Evolutionary conservation across 768 basidiomycete genomes (phyloP), one percentile per base, ranked within the genome.

Genomic region (Serendipita sp.): DNA sequence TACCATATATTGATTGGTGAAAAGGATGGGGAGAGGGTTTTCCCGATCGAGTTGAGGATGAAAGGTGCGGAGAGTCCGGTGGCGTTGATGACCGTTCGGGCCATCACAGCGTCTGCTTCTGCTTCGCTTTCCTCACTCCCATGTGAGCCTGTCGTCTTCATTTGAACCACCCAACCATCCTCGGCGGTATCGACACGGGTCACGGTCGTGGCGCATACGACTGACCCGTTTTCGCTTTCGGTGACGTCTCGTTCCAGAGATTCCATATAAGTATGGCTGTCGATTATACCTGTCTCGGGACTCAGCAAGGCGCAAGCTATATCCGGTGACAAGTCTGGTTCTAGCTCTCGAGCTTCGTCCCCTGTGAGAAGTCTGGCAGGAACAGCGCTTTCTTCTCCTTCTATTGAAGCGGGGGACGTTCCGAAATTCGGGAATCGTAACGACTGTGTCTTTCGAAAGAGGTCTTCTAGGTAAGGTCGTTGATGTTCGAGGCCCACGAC

Each of bases 151-250:
- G 70, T 70, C 8, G 87, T 86, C 30, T 84, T 78, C 3, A 81
- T 81, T 73, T 96, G 93, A 7, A 96, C 86, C 18, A 94, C 84
- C 93, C 93, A 97, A 1, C 94, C 92, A 18, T 79, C 76, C 56
- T 79, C 79, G n/a, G 73, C 69, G 23, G 81, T 82, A 71, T 99
- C 96, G 3, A 99, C 79, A 36, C 95, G 83, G 16, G 95, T 91
- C 35, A 90, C 90, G n/a, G 79, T 79, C 0, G 93, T 95, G 3
- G 84, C 83, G 69, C 84, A 86, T 1, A 85, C 88, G 8, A 96
- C 75, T 62, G 86, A 80, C 3, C 85, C 86, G 13, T 74, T 78
- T 44, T 84, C 86, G 2, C 84, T 81, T 3, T 91, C 85, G 16
- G 75, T 73, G 63, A 98, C 84, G 63, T 96, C 90, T 70, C 80